Evolutionary conservation across 495 filamentous ascomycete species (phyloP).

Genomic region (Podospora appendiculata): DNA sequence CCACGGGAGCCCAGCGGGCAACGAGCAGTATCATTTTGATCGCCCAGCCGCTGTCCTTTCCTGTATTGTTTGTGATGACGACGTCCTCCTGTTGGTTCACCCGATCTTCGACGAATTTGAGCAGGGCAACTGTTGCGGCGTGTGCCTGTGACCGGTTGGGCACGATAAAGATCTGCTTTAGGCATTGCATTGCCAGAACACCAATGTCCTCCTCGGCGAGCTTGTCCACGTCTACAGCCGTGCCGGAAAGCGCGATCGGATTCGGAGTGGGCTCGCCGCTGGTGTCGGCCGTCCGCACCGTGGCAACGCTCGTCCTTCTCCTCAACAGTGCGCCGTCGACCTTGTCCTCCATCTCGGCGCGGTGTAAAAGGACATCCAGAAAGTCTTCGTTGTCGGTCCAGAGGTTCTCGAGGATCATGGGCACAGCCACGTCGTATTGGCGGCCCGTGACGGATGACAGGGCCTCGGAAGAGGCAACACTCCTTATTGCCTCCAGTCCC

Average conservation of each 20-base stretch:
- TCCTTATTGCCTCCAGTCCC: constrained; percentile 71
- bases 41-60: constrained; percentile 58
- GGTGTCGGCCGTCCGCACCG: constrained; percentile 63
- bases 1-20: constrained; percentile 80
- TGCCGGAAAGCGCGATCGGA: constrained; percentile 61
- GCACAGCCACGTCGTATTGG: constrained; percentile 67
- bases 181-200: constrained; percentile 68
- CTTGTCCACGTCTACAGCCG: constrained; percentile 75
- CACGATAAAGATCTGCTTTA: constrained; percentile 70
- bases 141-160: constrained; percentile 73
- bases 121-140: constrained; percentile 57
- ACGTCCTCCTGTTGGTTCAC: constrained; percentile 42
- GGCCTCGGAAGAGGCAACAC: constrained; percentile 68
- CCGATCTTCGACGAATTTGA: constrained; percentile 62
- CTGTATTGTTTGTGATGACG: constrained; percentile 22
- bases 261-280: constrained; percentile 55
- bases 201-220: constrained; percentile 82
- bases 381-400: constrained; percentile 68
- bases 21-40: constrained; percentile 69
- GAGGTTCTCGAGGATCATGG: constrained; percentile 76
- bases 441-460: constrained; percentile 64
- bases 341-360: constrained; percentile 57
- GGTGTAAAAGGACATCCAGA: constrained; percentile 51
- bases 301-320: constrained; percentile 70
- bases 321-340: constrained; percentile 52